A percentile compares a stretch with the other conserved stretches of the same genome.
These are phyloP conservation scores for Thalassiosira mediterranea DNA, from an alignment of 352 stramenopile species.

Conservation along the genomic window DNA sequence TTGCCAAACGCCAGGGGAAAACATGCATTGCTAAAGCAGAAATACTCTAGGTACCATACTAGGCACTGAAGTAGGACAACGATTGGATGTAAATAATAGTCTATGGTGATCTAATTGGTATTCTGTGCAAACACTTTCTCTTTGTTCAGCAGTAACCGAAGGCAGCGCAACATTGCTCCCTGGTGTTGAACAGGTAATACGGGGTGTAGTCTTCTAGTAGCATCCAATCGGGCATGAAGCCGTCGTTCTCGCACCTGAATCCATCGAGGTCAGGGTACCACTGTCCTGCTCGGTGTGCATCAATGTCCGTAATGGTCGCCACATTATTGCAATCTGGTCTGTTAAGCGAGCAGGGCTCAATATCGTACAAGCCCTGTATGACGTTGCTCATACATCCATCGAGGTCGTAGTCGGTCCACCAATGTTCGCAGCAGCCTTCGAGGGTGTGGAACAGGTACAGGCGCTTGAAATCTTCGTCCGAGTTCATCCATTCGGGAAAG, in stretches of 20 bases:
- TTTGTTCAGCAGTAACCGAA: slow-evolving; percentile 33
- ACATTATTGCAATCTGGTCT: slow-evolving; percentile 14
- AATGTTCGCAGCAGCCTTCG: slow-evolving; percentile 40
- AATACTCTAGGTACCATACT: no score
- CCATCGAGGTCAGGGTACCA: slow-evolving; percentile 37
- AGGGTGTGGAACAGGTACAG: slow-evolving; percentile 39
- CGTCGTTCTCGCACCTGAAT: slow-evolving; percentile 33
- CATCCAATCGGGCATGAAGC: slow-evolving; percentile 26
- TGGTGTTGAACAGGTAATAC: slow-evolving; percentile 43
- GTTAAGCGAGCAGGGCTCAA: slow-evolving; percentile 13
- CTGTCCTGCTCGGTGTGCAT: slow-evolving; percentile 9
- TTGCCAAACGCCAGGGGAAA: no score
- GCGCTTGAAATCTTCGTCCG: slow-evolving; percentile 23
- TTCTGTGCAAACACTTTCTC: no score
- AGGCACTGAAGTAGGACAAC: no score
- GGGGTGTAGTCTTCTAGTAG: slow-evolving; percentile 19
- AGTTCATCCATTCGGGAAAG: slow-evolving; percentile 43
- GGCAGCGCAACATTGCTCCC: slow-evolving; percentile 25
- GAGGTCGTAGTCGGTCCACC: slow-evolving; percentile 22
- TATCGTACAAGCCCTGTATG: slow-evolving; percentile 31
- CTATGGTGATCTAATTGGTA: no score
- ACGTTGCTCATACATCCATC: slow-evolving; percentile 22
- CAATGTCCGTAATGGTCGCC: slow-evolving; percentile 15
- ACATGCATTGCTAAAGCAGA: no score
- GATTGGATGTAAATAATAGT: no score